Evolutionary conservation across 306 rosid genomes (phyloP), one percentile per base, ranked within the genome.

Genomic region (Quercus parvula): DNA sequence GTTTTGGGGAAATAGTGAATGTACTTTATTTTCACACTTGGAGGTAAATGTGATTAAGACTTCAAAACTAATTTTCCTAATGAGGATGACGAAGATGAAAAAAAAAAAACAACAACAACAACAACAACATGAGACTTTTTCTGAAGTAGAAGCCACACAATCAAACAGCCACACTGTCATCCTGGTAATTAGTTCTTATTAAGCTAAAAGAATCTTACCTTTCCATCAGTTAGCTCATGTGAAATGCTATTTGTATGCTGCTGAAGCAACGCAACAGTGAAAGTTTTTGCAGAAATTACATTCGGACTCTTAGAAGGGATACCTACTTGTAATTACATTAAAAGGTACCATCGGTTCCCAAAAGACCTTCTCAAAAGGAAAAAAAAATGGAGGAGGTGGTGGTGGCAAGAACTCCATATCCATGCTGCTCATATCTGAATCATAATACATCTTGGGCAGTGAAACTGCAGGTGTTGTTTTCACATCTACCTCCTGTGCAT

Each of bases 191-290:
- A 28, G 30, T 28, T 28, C 35, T 33, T 6, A 18, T 44, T 44
- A 20, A 64, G 54, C 19, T 3, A 62, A 14, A 67, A 71, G 19
- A 76, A 51, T 59, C 64, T 51, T 88, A 94, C 98, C 97, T 83
- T 85, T 82, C 90, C 93, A 88, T 81, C 87, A 63, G 92, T 93
- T 59, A 90, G 92, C 81, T 86, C 91, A 54, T 84, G 74, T 61
- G 84, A 15, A 54, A 93, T 1, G 38, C 38, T 33, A 33, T 33
- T 33, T 33, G 6, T 33, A 33, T 33, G 1, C 38, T 33, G 38
- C 7, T 33, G 38, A 33, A 33, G 38, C 38, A 33, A 33, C 1
- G 38, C 38, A 33, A 33, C 38, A 5, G 38, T 33, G 38, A 33
- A 33, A 33, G 38, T 6, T 33, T 33, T 33, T 33, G 38, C 38